A percentile compares a stretch with the other conserved stretches of the same genome.
Evolutionary conservation across 495 filamentous ascomycete genomes (phyloP).

Genomic region (Podospora fimiseda): DNA sequence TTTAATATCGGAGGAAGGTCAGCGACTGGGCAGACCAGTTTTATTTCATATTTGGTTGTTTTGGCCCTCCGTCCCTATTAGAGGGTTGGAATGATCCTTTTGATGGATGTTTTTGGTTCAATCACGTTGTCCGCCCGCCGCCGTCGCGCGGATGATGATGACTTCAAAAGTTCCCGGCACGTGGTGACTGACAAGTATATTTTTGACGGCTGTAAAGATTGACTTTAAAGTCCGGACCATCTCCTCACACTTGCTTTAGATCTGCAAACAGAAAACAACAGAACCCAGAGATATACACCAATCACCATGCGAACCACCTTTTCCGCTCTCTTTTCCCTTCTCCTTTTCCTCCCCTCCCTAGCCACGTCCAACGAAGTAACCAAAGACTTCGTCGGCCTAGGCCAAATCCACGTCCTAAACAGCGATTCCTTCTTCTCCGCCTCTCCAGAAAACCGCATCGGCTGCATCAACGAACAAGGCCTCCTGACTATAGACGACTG

Average conservation of each 20-base stretch:
- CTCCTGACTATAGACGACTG: slow-evolving; percentile 21
- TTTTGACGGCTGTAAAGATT: not conserved
- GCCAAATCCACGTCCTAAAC: slow-evolving; percentile 28
- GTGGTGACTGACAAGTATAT: too few species aligned
- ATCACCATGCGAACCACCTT: not conserved
- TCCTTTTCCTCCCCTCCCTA: not conserved
- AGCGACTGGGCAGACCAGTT: slow-evolving; percentile 2
- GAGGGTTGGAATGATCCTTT: not conserved
- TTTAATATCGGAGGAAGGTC: not conserved
- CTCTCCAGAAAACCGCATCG: slow-evolving; percentile 21
- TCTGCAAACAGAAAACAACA: too few species aligned
- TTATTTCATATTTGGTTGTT: not conserved
- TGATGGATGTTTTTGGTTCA: not conserved
- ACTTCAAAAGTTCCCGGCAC: not conserved
- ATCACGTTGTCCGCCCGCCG: not conserved
- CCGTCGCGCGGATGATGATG: not conserved
- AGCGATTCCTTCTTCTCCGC: slow-evolving; percentile 8
- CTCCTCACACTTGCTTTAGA: not conserved
- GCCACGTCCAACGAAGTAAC: not conserved
- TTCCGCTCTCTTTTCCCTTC: not conserved
- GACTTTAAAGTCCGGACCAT: not conserved
- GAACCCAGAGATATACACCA: too few species aligned
- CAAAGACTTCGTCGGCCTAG: slow-evolving; percentile 22
- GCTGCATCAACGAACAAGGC: slow-evolving; percentile 27
- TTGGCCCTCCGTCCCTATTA: not conserved